A percentile compares a stretch with the other conserved stretches of the same genome.
phyloP scores from a whole-genome alignment of 176 grass and related monocot genomes.

The Musa beccarii region DNA sequence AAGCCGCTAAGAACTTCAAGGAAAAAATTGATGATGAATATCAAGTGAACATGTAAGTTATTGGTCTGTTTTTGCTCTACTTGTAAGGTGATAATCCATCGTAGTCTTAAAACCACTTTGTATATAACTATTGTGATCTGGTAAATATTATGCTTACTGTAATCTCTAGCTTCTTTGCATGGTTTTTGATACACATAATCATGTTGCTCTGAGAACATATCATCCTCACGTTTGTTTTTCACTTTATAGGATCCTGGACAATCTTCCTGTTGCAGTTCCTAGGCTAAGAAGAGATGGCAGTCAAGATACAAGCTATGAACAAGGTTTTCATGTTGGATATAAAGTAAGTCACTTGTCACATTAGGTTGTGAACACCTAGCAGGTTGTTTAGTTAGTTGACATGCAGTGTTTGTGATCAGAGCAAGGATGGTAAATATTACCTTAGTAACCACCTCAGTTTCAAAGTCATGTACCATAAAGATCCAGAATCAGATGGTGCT shows the following conservation, averaged over 20 bases:
- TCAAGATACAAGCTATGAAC: conserved; percentile 48
- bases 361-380: not conserved
- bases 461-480: conserved; percentile 69
- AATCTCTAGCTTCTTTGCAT: not conserved
- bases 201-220: not conserved
- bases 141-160: not conserved
- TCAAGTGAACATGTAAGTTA: conserved; percentile 68
- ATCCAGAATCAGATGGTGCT: conserved; percentile 36
- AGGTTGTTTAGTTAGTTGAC: conserved; percentile 16
- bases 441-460: conserved; percentile 78
- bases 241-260: conserved; percentile 61
- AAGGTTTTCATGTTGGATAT: conserved; percentile 76
- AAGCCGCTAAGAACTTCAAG: conserved; percentile 73
- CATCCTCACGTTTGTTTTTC: not conserved
- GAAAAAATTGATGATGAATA: conserved; percentile 90
- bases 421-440: conserved; percentile 71
- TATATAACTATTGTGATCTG: not conserved
- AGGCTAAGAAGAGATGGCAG: conserved; percentile 57
- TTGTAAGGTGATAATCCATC: not conserved
- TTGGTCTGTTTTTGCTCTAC: not conserved
- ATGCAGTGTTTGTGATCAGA: conserved; percentile 33
- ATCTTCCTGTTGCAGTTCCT: conserved; percentile 73
- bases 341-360: conserved; percentile 33
- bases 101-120: too few relatives aligned
- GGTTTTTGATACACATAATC: not conserved